A percentile compares a stretch with the other conserved stretches of the same genome.
Evolutionary conservation across 371 early-diverging fungal genomes (phyloP).

Genomic region (Racocetra persica): DNA sequence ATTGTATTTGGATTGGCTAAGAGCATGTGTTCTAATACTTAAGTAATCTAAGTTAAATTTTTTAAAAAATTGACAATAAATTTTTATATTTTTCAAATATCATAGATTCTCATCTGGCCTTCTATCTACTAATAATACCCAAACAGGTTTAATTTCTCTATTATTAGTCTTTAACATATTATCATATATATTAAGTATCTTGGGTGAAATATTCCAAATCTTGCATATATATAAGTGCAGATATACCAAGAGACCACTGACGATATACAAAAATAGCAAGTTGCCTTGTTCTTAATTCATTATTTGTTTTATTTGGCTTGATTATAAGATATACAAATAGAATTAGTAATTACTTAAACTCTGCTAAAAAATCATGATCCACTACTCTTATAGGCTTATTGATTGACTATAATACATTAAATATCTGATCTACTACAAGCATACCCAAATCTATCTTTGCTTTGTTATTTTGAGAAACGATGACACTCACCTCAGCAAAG

Average conservation of each 20-base stretch:
- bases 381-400: background rate
- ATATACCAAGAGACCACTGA: slow-evolving; percentile 5
- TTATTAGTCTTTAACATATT: background rate
- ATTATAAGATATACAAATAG: background rate
- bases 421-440: background rate
- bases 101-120: background rate
- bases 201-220: background rate
- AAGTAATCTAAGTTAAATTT: too few relatives aligned
- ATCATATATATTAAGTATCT: slow-evolving; percentile 7
- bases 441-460: background rate
- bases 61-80: background rate
- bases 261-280: background rate
- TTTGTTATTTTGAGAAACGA: background rate
- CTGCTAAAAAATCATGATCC: background rate
- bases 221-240: background rate
- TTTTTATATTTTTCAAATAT: slow-evolving; percentile 5
- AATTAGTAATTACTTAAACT: background rate
- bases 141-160: background rate
- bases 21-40: too few relatives aligned
- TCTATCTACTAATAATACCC: background rate
- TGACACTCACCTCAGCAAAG: slow-evolving; percentile 10
- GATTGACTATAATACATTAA: background rate
- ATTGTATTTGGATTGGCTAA: too few relatives aligned
- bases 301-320: background rate
- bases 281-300: background rate